Base-by-base conservation (phyloP, 768 basidiomycete genomes). In the Suillus lakei region DNA sequence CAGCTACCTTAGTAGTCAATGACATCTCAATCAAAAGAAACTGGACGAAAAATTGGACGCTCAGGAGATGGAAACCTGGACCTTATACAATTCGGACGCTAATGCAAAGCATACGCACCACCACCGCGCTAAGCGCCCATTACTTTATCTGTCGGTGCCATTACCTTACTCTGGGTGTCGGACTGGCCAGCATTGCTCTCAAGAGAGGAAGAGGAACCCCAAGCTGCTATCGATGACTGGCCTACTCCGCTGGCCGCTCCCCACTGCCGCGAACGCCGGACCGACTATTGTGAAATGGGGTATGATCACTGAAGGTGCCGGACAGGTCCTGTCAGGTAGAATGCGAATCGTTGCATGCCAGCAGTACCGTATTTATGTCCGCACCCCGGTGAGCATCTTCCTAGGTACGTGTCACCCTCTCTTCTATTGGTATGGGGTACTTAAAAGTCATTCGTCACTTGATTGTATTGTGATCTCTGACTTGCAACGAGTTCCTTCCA, bases 41-140 rank as follows among this genome's bases (percentile, higher is more conserved):
- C 18, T 13, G 46, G 28, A 16, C 55, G 63, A 75, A 76, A 66
- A 18, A 63, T 70, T 66, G 78, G 78, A 79, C 79, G 71, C 76
- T 70, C 78, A 79, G 78, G 79, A 78, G 78, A 78, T 78, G 78
- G 77, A 78, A 79, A 78, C 78, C 77, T 78, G 77, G 78, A 77
- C 78, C 77, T 79, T 72, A 80, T 79, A 80, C 78, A 79, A 66
- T 30, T 69, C 64, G 56, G 54, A 51, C 61, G 63, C 39, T 58
- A 54, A 28, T 72, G 71, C 71, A 72, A 72, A 72, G 71, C 71
- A 72, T 72, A 70, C 71, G 71, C 71, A 71, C 71, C 72, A 72
- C 71, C 71, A 72, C 71, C 72, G 71, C 71, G 71, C 71, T 72
- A 72, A 70, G 68, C 67, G 67, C 64, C 67, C n/a, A 71, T 38